A percentile compares a stretch with the other conserved stretches of the same genome.
These are phyloP conservation scores for Yarrowia osloensis DNA, from an alignment of 805 yeast genomes.

Conservation along the genomic window DNA sequence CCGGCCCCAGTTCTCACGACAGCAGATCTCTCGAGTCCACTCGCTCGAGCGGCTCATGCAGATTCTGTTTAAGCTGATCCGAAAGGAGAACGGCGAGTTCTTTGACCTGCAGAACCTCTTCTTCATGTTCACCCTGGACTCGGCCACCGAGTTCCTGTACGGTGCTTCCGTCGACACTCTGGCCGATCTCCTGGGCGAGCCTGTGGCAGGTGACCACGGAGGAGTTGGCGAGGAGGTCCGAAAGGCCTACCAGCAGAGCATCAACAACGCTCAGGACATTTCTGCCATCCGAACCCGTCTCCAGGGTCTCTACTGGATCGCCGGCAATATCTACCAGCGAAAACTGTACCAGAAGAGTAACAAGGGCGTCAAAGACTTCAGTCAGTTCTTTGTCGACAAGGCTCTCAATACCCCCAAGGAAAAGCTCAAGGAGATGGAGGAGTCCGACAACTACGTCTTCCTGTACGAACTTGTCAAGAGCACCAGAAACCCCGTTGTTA, in stretches of 20 bases:
- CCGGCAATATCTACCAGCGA: slow-evolving; percentile 39
- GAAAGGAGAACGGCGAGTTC: slow-evolving; percentile 10
- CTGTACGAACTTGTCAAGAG: slow-evolving; percentile 53
- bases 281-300: slow-evolving; percentile 33
- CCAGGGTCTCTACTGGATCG: slow-evolving; percentile 35
- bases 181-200: slow-evolving; percentile 33
- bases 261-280: slow-evolving; percentile 34
- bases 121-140: slow-evolving; percentile 42
- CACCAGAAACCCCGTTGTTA: slow-evolving; percentile 51
- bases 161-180: slow-evolving; percentile 42
- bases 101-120: slow-evolving; percentile 41
- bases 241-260: slow-evolving; percentile 31
- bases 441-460: slow-evolving; percentile 48
- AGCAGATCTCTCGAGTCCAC: slow-evolving; percentile 40
- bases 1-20: slow-evolving; percentile 43
- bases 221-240: slow-evolving; percentile 32
- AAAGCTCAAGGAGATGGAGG: slow-evolving; percentile 33
- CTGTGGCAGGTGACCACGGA: slow-evolving; percentile 26
- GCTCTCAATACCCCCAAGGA: slow-evolving; percentile 47
- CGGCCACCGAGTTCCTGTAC: slow-evolving; percentile 43
- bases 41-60: slow-evolving; percentile 38
- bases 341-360: slow-evolving; percentile 39
- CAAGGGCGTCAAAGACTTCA: slow-evolving; percentile 1
- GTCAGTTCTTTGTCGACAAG: slow-evolving; percentile 44
- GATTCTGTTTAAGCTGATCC: slow-evolving; percentile 28